phyloP scores from a whole-genome alignment of 768 basidiomycete genomes.

The Dentipellis sp. region DNA sequence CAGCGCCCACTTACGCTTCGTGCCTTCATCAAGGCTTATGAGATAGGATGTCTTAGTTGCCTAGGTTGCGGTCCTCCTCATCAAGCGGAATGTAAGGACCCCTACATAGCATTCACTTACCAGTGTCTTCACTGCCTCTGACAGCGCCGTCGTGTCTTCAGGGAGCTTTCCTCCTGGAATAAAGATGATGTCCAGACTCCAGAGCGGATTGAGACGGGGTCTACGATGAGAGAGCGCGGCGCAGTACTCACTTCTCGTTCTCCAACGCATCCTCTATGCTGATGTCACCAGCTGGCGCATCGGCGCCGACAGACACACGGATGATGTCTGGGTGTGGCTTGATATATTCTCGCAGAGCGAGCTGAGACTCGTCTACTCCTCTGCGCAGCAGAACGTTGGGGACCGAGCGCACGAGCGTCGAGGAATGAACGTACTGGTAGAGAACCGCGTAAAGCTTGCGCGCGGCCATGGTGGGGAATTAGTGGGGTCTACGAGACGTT shows the following conservation, averaged over 20 bases:
- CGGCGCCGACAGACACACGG: background rate
- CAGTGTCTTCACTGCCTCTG: background rate
- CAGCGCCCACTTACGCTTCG: background rate
- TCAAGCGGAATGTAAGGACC: background rate
- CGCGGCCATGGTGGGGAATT: too few species aligned
- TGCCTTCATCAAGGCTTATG: background rate
- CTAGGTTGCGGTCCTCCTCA: too few species aligned
- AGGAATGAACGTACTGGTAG: too few species aligned
- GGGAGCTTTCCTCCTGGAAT: background rate
- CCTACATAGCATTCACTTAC: background rate
- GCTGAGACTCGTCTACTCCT: background rate
- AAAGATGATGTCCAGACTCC: background rate
- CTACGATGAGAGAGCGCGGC: background rate
- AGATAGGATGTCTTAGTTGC: background rate
- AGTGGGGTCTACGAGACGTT: too few species aligned
- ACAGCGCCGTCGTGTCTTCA: background rate
- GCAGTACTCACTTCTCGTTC: background rate
- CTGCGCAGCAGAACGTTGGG: background rate
- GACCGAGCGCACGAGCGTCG: too few species aligned
- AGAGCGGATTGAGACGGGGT: background rate
- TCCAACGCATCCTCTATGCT: background rate
- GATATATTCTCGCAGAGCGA: background rate
- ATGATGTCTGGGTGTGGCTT: background rate
- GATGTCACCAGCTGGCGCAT: background rate
- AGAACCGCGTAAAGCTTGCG: too few species aligned